These are phyloP conservation scores for Coemansia sp. DNA, from an alignment of 192 early-diverging fungal species.

Conservation along the genomic window DNA sequence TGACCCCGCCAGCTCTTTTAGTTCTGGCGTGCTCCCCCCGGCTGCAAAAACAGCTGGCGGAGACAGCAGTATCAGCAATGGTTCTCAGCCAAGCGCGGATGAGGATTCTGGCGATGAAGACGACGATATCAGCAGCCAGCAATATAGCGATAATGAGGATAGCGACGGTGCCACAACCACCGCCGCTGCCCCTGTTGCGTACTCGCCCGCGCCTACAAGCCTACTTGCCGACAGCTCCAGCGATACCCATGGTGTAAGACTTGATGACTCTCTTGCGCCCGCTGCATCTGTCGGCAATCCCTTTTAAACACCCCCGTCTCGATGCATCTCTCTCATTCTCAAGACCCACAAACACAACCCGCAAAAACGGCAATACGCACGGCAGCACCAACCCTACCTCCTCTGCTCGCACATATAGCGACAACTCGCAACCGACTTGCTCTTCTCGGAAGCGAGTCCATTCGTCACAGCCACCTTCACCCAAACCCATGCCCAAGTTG, in stretches of 20 bases:
- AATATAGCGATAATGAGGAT: constrained; percentile 1
- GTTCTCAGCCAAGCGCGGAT: constrained; percentile 5
- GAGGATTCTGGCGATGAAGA: background rate
- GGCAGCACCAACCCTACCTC: background rate
- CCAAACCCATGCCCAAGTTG: background rate
- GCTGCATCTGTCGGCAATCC: constrained; percentile 50
- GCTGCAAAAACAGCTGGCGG: background rate
- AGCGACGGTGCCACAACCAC: background rate
- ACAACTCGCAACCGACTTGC: background rate
- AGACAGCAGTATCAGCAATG: background rate
- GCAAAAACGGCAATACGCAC: background rate
- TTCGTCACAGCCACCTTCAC: background rate
- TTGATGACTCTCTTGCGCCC: constrained; percentile 23
- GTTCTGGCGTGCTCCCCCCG: background rate
- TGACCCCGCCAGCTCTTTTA: background rate
- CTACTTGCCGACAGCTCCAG: constrained; percentile 33
- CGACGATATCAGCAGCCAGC: background rate
- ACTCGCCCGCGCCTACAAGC: constrained; percentile 1
- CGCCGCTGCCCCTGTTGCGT: background rate
- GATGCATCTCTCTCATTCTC: constrained; percentile 14
- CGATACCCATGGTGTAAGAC: constrained; percentile 18
- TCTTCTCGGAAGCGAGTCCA: background rate
- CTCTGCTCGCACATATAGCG: background rate
- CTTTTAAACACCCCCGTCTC: constrained; percentile 56
- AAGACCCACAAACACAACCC: background rate